phyloP scores from a whole-genome alignment of 768 basidiomycete species.

The Mycena venus region DNA sequence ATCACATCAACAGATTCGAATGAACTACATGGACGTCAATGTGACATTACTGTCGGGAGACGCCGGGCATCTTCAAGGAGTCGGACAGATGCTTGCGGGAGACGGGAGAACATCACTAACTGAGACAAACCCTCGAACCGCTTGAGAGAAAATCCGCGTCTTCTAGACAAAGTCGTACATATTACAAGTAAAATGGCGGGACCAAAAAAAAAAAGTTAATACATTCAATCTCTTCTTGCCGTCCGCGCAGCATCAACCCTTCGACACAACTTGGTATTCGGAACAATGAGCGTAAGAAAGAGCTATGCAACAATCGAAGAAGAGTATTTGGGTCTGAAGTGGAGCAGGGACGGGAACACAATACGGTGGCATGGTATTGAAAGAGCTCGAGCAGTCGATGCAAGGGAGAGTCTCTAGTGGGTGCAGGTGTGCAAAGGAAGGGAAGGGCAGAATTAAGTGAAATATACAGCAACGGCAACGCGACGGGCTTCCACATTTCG shows the following conservation, averaged over 20 bases:
- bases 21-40: no score
- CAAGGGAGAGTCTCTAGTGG: conserved; percentile 17
- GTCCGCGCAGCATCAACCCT: conserved; percentile 30
- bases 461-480: neutral
- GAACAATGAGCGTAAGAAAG: conserved; percentile 32
- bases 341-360: neutral
- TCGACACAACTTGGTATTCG: conserved; percentile 34
- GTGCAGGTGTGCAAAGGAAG: neutral
- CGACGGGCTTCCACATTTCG: neutral
- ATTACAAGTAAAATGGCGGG: neutral
- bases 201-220: conserved; percentile 11
- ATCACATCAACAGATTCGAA: no score
- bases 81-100: no score
- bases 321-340: neutral
- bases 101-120: neutral
- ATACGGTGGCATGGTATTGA: conserved; percentile 20
- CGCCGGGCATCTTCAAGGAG: no score
- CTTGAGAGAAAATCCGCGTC: neutral
- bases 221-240: conserved; percentile 33
- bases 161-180: neutral
- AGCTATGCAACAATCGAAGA: conserved; percentile 26
- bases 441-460: conserved; percentile 14
- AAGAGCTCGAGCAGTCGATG: neutral
- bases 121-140: neutral
- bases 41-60: no score